A percentile compares a stretch with the other conserved stretches of the same genome.
Evolutionary conservation across 768 basidiomycete genomes (phyloP).

Genomic region (Rhodotorula paludigena): DNA sequence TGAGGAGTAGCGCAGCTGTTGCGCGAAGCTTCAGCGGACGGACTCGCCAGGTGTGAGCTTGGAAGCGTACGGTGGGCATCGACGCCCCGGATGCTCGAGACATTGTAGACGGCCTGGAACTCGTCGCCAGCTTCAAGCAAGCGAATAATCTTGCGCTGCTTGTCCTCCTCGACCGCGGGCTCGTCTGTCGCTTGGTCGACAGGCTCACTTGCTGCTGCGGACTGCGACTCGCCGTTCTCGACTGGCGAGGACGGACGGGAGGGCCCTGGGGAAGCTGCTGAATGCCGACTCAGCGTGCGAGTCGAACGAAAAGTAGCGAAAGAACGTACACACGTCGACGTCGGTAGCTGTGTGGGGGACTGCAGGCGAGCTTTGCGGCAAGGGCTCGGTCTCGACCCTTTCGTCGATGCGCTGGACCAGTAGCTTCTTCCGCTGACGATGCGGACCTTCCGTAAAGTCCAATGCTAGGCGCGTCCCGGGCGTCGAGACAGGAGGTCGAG

Average conservation of each 20-base stretch:
- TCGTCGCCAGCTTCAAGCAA: slow-evolving; percentile 83
- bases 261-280: too few relatives aligned
- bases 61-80: slow-evolving; percentile 76
- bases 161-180: slow-evolving; percentile 63
- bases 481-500: not conserved
- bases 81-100: slow-evolving; percentile 80
- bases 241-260: too few relatives aligned
- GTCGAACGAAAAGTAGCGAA: too few relatives aligned
- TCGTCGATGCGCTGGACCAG: slow-evolving; percentile 5
- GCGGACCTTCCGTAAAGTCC: slow-evolving; percentile 20
- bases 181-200: slow-evolving; percentile 25
- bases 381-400: too few relatives aligned
- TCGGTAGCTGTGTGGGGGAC: too few relatives aligned
- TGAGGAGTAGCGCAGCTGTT: slow-evolving; percentile 77
- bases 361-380: too few relatives aligned
- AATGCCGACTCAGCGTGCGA: too few relatives aligned
- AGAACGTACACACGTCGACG: too few relatives aligned
- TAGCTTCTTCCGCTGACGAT: slow-evolving; percentile 19
- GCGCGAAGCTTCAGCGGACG: not conserved
- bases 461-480: not conserved
- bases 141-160: slow-evolving; percentile 76
- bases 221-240: too few relatives aligned
- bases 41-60: slow-evolving; percentile 1
- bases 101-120: slow-evolving; percentile 78
- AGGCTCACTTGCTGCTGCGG: too few relatives aligned